Evolutionary conservation across 805 yeast species (phyloP).

Genomic region (Danielia reshetovae): DNA sequence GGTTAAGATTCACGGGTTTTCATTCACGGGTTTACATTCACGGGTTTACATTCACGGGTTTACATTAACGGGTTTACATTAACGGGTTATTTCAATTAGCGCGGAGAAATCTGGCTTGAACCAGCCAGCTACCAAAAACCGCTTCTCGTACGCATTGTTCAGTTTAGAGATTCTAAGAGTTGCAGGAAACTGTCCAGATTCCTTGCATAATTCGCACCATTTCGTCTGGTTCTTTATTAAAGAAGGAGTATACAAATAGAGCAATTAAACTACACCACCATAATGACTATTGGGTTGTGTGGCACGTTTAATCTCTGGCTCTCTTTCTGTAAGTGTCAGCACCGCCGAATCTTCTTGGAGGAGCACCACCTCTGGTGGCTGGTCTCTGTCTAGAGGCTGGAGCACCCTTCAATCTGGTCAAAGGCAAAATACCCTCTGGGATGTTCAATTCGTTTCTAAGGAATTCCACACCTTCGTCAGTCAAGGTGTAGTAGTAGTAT

Average conservation of each 20-base stretch:
- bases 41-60: too few relatives aligned
- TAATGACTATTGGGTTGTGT: conserved; percentile 5
- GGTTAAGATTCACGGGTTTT: too few relatives aligned
- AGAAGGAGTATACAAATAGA: conserved; percentile 14
- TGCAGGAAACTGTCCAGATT: too few relatives aligned
- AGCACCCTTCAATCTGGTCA: conserved; percentile 93
- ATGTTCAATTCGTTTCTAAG: conserved; percentile 97
- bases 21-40: too few relatives aligned
- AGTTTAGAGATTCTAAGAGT: too few relatives aligned
- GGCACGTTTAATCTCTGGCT: conserved; percentile 43
- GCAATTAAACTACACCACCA: conserved; percentile 11
- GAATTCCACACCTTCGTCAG: conserved; percentile 99
- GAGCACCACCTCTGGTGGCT: conserved; percentile 24
- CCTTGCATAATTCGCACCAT: too few relatives aligned
- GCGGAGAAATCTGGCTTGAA: too few relatives aligned
- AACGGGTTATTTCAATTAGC: too few relatives aligned
- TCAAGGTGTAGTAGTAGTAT: conserved; percentile 99
- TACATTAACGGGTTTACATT: too few relatives aligned
- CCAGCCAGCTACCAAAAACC: too few relatives aligned
- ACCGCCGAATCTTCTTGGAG: conserved; percentile 36
- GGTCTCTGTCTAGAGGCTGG: conserved; percentile 73
- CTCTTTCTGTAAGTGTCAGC: conserved; percentile 60
- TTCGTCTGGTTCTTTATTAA: conserved; percentile 15
- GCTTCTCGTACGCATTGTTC: too few relatives aligned
- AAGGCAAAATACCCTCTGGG: conserved; percentile 98